These are phyloP conservation scores for Lyophyllum atratum DNA, from an alignment of 768 basidiomycete species.

Conservation along the genomic window DNA sequence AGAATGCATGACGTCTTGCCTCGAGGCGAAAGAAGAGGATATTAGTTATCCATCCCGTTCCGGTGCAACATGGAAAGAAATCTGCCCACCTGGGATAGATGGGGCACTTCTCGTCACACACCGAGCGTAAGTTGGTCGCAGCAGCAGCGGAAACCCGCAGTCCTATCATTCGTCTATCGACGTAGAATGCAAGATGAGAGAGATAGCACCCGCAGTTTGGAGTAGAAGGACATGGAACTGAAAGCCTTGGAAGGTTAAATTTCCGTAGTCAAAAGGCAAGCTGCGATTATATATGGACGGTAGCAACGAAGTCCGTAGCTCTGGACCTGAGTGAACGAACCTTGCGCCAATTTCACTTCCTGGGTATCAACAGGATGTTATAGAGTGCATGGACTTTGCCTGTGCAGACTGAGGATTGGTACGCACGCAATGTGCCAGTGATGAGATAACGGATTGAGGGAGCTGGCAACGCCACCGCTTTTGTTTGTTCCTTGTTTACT, in stretches of 20 bases:
- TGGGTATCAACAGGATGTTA: too few species aligned
- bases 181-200: neutral
- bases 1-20: neutral
- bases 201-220: neutral
- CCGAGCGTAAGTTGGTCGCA: neutral
- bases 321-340: neutral
- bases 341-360: too few species aligned
- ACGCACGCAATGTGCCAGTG: neutral
- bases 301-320: neutral
- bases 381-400: too few species aligned
- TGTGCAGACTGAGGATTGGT: neutral
- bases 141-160: neutral
- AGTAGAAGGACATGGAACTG: neutral
- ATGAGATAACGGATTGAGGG: neutral
- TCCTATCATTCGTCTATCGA: neutral
- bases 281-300: neutral
- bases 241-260: neutral
- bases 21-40: neutral
- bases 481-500: slow-evolving; percentile 33
- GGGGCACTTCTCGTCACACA: neutral
- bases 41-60: neutral
- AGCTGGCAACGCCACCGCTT: slow-evolving; percentile 17
- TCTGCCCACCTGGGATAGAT: neutral
- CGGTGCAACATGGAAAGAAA: neutral
- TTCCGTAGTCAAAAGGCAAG: neutral